Conservation (phyloP, 2,329 filamentous ascomycete species). For the Dothidotthia symphoricarpi region DNA sequence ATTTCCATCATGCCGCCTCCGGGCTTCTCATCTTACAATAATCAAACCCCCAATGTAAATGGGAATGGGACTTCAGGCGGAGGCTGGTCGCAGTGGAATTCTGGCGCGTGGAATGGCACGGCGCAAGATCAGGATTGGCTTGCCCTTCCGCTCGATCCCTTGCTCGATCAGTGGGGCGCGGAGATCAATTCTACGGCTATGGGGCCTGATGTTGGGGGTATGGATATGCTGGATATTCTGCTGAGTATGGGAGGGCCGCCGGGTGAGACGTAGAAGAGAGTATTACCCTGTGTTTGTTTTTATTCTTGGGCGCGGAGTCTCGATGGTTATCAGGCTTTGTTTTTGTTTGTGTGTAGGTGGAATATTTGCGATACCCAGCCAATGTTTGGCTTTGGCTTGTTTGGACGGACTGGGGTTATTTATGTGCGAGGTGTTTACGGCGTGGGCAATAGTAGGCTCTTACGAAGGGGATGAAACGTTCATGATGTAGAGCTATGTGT, state of each 20-base stretch:
- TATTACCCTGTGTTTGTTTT: no score
- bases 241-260: slow-evolving; percentile 41
- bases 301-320: no score
- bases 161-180: slow-evolving; percentile 58
- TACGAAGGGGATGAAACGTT: no score
- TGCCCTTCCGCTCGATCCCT: slow-evolving; percentile 59
- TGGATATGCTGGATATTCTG: slow-evolving; percentile 52
- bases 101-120: slow-evolving; percentile 17
- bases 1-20: slow-evolving; percentile 53
- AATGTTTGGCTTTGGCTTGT: not conserved
- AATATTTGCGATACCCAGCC: slow-evolving; percentile 5
- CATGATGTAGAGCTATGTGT: no score
- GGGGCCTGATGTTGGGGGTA: slow-evolving; percentile 63
- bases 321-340: no score
- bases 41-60: slow-evolving; percentile 11
- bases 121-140: slow-evolving; percentile 56
- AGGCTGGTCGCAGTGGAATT: slow-evolving; percentile 20
- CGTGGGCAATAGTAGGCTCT: no score
- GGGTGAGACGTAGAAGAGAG: slow-evolving; percentile 15
- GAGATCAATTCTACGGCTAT: slow-evolving; percentile 57
- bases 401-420: no score
- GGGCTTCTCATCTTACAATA: slow-evolving; percentile 20
- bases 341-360: not conserved
- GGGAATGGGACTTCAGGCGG: slow-evolving; percentile 8
- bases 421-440: no score